Evolutionary conservation across 495 filamentous ascomycete species (phyloP).

Genomic region (Aspergillus bridgeri): DNA sequence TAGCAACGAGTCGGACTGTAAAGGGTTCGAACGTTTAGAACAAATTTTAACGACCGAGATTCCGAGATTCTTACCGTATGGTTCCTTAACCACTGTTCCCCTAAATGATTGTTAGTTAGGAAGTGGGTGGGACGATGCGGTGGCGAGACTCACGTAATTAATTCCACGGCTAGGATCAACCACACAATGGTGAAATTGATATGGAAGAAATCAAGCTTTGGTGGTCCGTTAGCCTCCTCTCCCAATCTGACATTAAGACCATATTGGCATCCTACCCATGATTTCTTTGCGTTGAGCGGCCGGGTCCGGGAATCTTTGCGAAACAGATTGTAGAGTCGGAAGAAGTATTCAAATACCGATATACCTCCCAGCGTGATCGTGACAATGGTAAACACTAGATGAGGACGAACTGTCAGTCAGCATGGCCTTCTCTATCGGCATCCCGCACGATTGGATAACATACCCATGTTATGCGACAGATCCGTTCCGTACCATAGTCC

Average conservation of each 20-base stretch:
- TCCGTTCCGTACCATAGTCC: constrained; percentile 52
- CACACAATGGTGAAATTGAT: constrained; percentile 57
- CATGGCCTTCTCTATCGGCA: not conserved
- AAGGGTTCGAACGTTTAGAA: constrained; percentile 25
- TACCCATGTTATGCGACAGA: constrained; percentile 53
- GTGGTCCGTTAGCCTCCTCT: constrained; percentile 11
- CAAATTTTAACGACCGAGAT: constrained; percentile 9
- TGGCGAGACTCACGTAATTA: constrained; percentile 44
- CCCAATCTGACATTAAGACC: not conserved
- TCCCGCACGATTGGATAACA: constrained; percentile 13
- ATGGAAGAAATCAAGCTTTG: constrained; percentile 59
- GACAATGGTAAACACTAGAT: constrained; percentile 55
- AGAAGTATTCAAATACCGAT: constrained; percentile 58
- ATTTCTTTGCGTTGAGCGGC: constrained; percentile 49
- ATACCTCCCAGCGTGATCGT: constrained; percentile 55
- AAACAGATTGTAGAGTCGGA: constrained; percentile 42
- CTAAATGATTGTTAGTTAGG: constrained; percentile 29
- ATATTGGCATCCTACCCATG: constrained; percentile 36
- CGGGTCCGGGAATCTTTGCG: constrained; percentile 48
- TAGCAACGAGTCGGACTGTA: constrained; percentile 56
- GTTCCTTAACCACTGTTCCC: constrained; percentile 38
- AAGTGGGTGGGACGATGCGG: not conserved
- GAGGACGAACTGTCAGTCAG: constrained; percentile 7
- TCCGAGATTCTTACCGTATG: constrained; percentile 30
- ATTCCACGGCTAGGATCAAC: constrained; percentile 47